A percentile compares a stretch with the other conserved stretches of the same genome.
Conservation (phyloP, 2,329 filamentous ascomycete species). For the Claviceps sp. region DNA sequence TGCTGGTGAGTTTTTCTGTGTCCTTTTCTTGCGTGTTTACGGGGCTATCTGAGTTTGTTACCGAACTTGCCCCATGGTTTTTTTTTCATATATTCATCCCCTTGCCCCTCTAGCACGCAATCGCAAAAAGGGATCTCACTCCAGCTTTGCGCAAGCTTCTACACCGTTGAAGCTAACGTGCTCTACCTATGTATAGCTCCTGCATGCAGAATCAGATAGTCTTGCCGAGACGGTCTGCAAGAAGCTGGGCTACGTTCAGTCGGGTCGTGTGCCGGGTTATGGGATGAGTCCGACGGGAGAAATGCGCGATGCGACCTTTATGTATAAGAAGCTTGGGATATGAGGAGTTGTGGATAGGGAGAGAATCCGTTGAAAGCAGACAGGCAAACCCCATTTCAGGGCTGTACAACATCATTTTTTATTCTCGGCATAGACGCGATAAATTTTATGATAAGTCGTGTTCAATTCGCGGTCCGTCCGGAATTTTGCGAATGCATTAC, state of each 20-base stretch:
- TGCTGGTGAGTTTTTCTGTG: constrained; percentile 33
- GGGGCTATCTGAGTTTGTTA: not conserved
- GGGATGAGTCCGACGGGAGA: constrained; percentile 34
- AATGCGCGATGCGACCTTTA: constrained; percentile 38
- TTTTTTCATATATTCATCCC: not conserved
- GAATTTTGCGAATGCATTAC: too few relatives aligned
- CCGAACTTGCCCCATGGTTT: not conserved
- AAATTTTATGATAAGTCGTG: too few relatives aligned
- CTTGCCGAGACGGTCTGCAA: constrained; percentile 40
- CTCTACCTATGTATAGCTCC: constrained; percentile 21
- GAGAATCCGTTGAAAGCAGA: too few relatives aligned
- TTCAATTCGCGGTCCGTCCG: too few relatives aligned
- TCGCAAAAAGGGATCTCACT: too few relatives aligned
- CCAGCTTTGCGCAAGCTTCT: too few relatives aligned
- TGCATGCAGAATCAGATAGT: constrained; percentile 39
- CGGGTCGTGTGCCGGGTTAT: constrained; percentile 43
- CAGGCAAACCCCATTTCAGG: too few relatives aligned
- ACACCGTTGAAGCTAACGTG: not conserved
- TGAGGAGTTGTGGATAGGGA: not conserved
- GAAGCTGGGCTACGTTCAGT: constrained; percentile 40
- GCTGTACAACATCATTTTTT: too few relatives aligned
- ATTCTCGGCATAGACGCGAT: too few relatives aligned
- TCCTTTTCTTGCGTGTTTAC: not conserved
- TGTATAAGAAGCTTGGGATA: constrained; percentile 41
- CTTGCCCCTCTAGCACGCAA: not conserved